Conservation (phyloP, 192 early-diverging fungal genomes). For the Coemansia sp. region DNA sequence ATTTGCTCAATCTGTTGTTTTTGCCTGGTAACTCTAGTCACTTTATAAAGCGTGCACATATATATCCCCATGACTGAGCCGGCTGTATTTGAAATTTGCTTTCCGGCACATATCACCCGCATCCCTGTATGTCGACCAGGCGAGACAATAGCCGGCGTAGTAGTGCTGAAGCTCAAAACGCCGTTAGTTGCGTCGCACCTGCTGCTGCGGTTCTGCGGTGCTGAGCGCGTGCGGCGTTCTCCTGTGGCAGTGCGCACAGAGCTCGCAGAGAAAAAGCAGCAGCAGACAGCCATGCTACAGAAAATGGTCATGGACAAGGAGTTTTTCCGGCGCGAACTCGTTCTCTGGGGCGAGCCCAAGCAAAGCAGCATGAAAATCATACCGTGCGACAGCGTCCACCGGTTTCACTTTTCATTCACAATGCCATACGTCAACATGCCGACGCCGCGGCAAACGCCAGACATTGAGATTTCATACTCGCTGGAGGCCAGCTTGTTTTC, state of each 20-base stretch:
- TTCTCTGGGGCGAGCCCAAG: constrained; percentile 51
- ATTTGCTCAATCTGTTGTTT: constrained; percentile 4
- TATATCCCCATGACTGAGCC: constrained; percentile 35
- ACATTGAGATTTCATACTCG: constrained; percentile 51
- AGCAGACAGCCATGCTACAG: constrained; percentile 43
- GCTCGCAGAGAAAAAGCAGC: constrained; percentile 26
- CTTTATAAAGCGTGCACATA: neutral
- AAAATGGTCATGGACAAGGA: constrained; percentile 55
- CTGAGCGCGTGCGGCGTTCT: constrained; percentile 48
- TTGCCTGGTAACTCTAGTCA: neutral
- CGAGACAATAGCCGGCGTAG: constrained; percentile 47
- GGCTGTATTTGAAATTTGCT: constrained; percentile 51
- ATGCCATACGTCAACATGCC: constrained; percentile 56
- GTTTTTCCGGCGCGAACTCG: constrained; percentile 48
- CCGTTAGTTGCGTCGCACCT: constrained; percentile 45
- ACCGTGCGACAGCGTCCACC: constrained; percentile 35
- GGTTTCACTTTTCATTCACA: constrained; percentile 55
- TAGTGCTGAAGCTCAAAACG: constrained; percentile 50
- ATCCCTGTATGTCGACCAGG: constrained; percentile 48
- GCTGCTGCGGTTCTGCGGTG: constrained; percentile 43
- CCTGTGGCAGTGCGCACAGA: constrained; percentile 39
- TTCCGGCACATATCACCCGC: constrained; percentile 50
- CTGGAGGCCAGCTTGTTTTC: constrained; percentile 45
- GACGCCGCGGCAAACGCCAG: constrained; percentile 50
- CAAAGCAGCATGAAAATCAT: constrained; percentile 22